Percentiles rank a stretch among this genome's conserved stretches.
phyloP scores from a whole-genome alignment of 1,284 basidiomycete species.

The Sanghuangporus sanghuang region DNA sequence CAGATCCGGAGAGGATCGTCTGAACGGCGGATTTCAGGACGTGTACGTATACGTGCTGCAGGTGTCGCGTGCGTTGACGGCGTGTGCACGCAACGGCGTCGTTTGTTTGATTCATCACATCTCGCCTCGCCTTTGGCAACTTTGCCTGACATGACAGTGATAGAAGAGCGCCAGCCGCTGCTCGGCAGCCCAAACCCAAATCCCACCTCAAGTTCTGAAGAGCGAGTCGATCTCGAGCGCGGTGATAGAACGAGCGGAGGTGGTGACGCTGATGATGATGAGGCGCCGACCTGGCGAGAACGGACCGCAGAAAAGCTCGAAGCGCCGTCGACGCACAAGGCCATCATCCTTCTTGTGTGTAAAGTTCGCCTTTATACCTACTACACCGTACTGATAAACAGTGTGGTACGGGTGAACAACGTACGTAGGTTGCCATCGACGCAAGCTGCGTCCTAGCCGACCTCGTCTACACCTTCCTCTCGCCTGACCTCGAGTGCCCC shows the following conservation, averaged over 20 bases:
- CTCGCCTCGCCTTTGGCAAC: neutral
- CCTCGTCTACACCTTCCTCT: constrained; percentile 61
- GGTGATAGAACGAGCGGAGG: neutral
- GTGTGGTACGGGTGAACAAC: too few species aligned
- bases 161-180: constrained; percentile 53
- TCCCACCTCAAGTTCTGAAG: neutral
- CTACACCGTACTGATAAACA: neutral
- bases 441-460: constrained; percentile 63
- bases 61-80: too few species aligned
- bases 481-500: constrained; percentile 37
- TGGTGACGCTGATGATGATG: constrained; percentile 14
- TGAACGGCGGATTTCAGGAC: too few species aligned
- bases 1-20: too few species aligned
- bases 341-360: constrained; percentile 57
- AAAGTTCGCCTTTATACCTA: neutral
- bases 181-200: constrained; percentile 26
- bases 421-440: constrained; percentile 54
- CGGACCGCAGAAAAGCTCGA: constrained; percentile 48
- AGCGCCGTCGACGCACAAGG: constrained; percentile 46
- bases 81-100: too few species aligned
- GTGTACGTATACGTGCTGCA: too few species aligned
- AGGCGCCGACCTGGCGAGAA: constrained; percentile 28
- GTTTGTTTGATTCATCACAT: too few species aligned
- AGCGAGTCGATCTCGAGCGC: constrained; percentile 11
- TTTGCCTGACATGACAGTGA: constrained; percentile 10